phyloP scores from a whole-genome alignment of 345 rosid species.

The Eutrema yunnanense region DNA sequence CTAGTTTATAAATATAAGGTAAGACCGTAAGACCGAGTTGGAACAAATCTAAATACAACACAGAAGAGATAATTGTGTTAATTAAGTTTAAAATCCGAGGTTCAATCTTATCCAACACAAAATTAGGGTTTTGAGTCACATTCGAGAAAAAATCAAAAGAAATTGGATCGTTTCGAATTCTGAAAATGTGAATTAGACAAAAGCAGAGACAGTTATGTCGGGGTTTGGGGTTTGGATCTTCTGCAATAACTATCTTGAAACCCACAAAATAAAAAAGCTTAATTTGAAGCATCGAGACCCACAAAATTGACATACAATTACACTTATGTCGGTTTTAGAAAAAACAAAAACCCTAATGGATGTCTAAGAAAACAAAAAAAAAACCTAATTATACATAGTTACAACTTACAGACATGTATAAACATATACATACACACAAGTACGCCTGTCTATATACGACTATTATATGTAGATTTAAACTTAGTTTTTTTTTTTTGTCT shows the following conservation, averaged over 20 bases:
- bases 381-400: neutral
- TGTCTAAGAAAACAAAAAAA: neutral
- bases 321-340: slow-evolving; percentile 8
- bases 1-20: no score
- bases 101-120: neutral
- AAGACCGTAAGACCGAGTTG: neutral
- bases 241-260: slow-evolving; percentile 13
- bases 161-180: slow-evolving; percentile 3
- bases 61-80: neutral
- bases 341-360: neutral
- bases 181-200: neutral
- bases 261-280: neutral
- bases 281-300: slow-evolving; percentile 25
- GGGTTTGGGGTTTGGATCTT: slow-evolving; percentile 23
- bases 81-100: neutral
- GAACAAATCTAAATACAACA: neutral
- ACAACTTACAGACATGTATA: neutral
- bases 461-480: neutral
- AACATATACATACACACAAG: neutral
- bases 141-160: neutral
- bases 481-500: neutral
- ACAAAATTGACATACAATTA: slow-evolving; percentile 10
- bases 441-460: neutral
- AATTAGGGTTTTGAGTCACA: neutral
- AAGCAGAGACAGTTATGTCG: slow-evolving; percentile 13